Evolutionary conservation across 192 early-diverging fungal species (phyloP), one percentile per base, ranked within the genome.

Genomic region (Powellomyces hirtus): DNA sequence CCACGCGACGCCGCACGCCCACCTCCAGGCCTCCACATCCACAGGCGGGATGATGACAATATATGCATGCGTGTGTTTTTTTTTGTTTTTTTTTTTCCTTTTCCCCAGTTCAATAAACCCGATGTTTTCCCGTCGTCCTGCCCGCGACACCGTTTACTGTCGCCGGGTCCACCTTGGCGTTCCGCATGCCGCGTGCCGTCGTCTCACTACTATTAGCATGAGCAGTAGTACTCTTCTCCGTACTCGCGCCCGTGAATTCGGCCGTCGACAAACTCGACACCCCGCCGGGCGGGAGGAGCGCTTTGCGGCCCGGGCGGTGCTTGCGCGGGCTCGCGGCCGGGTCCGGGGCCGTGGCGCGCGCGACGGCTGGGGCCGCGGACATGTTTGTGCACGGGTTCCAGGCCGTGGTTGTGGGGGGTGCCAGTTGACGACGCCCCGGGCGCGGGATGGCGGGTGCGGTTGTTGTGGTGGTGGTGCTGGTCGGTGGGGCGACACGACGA

Each of bases 251-350:
- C 5, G 46, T 24, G 26, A 49, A 49, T 24, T 49, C 46, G 46
- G 46, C 46, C 5, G 46, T 49, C 5, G 46, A 49, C 4, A 49
- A 18, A 2, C n/a, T 24, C n/a, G n/a, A 24, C n/a, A 49, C 46
- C n/a, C 46, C 46, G 46, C 46, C 46, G 5, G 46, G 46, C 5
- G 46, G 46, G 5, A 24, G 46, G 14, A 49, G 46, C 5, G 26
- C n/a, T 49, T 49, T 49, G 46, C 46, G 46, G 46, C 46, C 46
- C 46, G 46, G 46, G 46, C 46, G 46, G 26, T 49, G 46, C 2
- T 24, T 16, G 5, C 46, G 46, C 46, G 46, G 46, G 46, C 46
- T 49, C 2, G 46, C n/a, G 3, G 46, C n/a, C 3, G 46, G 46
- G 14, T 49, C 46, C 16, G 46, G n/a, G 46, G 46, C n/a, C 4